phyloP scores from a whole-genome alignment of 2,329 filamentous ascomycete genomes.

The Grosmannia huntii region DNA sequence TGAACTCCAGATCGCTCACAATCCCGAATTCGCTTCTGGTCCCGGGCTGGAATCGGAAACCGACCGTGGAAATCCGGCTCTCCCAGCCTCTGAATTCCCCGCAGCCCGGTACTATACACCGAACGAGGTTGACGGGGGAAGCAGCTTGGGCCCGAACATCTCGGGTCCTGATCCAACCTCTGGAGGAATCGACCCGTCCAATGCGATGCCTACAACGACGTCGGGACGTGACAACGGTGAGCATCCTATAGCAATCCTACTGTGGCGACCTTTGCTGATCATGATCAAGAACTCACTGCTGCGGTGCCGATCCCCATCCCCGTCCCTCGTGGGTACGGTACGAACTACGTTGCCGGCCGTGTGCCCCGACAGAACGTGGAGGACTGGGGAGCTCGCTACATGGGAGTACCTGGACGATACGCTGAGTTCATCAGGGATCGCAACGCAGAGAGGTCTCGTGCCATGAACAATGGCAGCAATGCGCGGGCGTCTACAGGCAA shows the following conservation, averaged over 20 bases:
- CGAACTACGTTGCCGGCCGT: too few species aligned
- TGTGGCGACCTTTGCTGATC: not conserved
- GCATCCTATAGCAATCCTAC: not conserved
- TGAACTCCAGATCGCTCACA: not conserved
- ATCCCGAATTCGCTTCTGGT: not conserved
- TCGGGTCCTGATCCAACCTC: too few species aligned
- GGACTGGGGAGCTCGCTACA: too few species aligned
- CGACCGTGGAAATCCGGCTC: not conserved
- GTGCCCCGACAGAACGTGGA: too few species aligned
- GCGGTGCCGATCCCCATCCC: too few species aligned
- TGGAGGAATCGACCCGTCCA: too few species aligned
- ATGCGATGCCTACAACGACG: not conserved
- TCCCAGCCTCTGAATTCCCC: not conserved
- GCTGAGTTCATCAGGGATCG: too few species aligned
- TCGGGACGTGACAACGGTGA: not conserved
- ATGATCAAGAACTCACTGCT: not conserved
- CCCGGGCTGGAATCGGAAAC: not conserved
- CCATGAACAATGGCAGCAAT: too few species aligned
- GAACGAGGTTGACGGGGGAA: not conserved
- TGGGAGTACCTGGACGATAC: too few species aligned
- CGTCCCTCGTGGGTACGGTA: too few species aligned
- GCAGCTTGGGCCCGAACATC: not conserved
- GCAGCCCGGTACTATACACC: slow-evolving; percentile 1
- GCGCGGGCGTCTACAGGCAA: not conserved
- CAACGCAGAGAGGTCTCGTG: too few species aligned